Percentiles rank a stretch among this genome's conserved stretches.
Conservation (phyloP, 2,329 filamentous ascomycete species). For the Trichoderma breve region DNA sequence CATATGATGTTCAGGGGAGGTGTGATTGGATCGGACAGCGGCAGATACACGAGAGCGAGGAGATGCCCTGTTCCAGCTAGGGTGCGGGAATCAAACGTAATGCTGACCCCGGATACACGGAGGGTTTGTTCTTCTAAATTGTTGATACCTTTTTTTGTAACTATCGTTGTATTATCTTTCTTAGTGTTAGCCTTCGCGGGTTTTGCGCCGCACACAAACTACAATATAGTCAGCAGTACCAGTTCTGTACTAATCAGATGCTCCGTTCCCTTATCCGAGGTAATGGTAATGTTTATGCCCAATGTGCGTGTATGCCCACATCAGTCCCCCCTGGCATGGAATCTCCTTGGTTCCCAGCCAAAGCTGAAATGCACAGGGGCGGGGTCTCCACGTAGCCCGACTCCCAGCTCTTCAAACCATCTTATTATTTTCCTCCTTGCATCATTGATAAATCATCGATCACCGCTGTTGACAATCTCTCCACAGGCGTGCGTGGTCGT, state of each 20-base stretch:
- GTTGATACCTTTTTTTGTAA: neutral
- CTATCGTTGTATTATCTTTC: neutral
- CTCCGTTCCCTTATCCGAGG: neutral
- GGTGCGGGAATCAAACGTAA: neutral
- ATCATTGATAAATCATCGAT: neutral
- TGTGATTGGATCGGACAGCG: neutral
- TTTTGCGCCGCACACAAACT: neutral
- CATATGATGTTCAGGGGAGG: neutral
- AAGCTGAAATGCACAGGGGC: constrained; percentile 13
- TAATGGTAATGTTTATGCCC: neutral
- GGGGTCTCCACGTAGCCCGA: constrained; percentile 4
- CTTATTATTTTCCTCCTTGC: neutral
- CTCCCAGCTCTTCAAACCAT: neutral
- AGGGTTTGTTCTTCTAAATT: neutral
- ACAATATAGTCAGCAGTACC: neutral
- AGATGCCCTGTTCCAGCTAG: neutral
- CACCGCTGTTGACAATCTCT: neutral
- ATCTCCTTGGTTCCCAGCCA: neutral
- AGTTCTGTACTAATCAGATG: neutral
- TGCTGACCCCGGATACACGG: neutral
- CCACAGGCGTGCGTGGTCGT: neutral
- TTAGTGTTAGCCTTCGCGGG: neutral
- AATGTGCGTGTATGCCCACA: neutral
- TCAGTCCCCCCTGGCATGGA: neutral
- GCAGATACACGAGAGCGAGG: neutral